phyloP scores from a whole-genome alignment of 768 basidiomycete genomes.

The Naganishia antarctica region DNA sequence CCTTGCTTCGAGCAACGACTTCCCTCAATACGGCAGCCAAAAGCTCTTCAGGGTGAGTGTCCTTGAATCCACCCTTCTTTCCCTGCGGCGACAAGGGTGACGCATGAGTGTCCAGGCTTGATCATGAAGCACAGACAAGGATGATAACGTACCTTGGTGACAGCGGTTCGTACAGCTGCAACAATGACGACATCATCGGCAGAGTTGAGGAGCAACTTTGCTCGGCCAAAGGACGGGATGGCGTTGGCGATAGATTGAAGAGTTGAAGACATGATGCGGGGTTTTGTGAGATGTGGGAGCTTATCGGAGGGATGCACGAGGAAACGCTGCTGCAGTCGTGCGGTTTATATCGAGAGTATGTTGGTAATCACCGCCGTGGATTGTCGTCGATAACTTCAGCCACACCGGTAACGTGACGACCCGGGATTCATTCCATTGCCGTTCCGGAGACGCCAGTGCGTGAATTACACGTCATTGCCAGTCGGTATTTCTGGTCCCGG shows the following conservation, averaged over 20 bases:
- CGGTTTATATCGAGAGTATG: neutral
- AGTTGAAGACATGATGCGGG: constrained; percentile 42
- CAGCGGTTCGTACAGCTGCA: constrained; percentile 78
- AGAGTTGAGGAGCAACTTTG: constrained; percentile 63
- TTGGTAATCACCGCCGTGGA: neutral
- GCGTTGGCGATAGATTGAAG: constrained; percentile 41
- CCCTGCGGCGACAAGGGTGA: constrained; percentile 33
- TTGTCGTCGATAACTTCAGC: neutral
- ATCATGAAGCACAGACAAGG: neutral
- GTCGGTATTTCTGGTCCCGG: too few species aligned
- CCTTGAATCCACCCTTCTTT: constrained; percentile 89
- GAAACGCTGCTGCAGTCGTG: neutral
- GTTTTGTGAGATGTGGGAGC: neutral
- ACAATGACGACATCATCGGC: constrained; percentile 88
- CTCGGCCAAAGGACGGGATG: constrained; percentile 47
- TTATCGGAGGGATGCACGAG: neutral
- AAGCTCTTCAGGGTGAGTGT: constrained; percentile 79
- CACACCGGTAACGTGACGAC: neutral
- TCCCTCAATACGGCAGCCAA: constrained; percentile 77
- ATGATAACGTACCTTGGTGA: constrained; percentile 68
- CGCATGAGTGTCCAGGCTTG: neutral
- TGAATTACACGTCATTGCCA: neutral
- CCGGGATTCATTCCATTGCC: neutral
- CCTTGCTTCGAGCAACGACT: constrained; percentile 38
- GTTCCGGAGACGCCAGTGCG: neutral